phyloP scores from a whole-genome alignment of 768 basidiomycete species.

The Mycena galericulata region DNA sequence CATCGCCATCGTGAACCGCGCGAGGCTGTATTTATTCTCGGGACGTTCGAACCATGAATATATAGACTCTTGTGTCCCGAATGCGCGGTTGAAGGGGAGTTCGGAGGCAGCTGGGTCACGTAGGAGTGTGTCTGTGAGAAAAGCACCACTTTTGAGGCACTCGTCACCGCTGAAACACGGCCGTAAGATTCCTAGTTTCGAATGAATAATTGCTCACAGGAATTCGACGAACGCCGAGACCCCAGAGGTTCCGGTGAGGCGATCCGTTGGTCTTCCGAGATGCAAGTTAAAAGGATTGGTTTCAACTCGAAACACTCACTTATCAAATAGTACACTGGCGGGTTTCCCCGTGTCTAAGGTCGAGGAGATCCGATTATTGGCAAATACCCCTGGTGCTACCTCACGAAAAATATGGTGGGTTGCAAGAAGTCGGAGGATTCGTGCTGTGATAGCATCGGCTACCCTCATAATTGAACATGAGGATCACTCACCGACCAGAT shows the following conservation, averaged over 20 bases:
- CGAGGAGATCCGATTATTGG: constrained; percentile 46
- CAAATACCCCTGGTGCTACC: constrained; percentile 43
- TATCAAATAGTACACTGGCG: constrained; percentile 18
- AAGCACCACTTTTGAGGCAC: constrained; percentile 26
- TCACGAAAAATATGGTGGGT: constrained; percentile 49
- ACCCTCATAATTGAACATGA: background rate
- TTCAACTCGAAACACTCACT: constrained; percentile 18
- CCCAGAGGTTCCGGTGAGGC: constrained; percentile 19
- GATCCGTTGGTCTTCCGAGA: constrained; percentile 5
- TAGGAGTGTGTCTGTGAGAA: constrained; percentile 19
- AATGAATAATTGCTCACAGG: constrained; percentile 9
- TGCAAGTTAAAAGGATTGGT: background rate
- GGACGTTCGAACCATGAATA: constrained; percentile 27
- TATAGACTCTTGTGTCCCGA: constrained; percentile 4
- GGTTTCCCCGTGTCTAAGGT: constrained; percentile 41
- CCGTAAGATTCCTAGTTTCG: background rate
- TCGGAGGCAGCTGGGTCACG: background rate
- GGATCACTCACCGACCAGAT: constrained; percentile 42
- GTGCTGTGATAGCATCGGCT: constrained; percentile 30
- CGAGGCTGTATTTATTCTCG: background rate
- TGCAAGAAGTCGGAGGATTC: constrained; percentile 47
- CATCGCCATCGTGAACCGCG: constrained; percentile 23
- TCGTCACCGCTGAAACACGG: background rate
- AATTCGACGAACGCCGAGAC: constrained; percentile 32
- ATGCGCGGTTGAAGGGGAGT: constrained; percentile 11